These are phyloP conservation scores for Fusarium fracticaudum DNA, from an alignment of 2,329 filamentous ascomycete genomes.

Conservation along the genomic window DNA sequence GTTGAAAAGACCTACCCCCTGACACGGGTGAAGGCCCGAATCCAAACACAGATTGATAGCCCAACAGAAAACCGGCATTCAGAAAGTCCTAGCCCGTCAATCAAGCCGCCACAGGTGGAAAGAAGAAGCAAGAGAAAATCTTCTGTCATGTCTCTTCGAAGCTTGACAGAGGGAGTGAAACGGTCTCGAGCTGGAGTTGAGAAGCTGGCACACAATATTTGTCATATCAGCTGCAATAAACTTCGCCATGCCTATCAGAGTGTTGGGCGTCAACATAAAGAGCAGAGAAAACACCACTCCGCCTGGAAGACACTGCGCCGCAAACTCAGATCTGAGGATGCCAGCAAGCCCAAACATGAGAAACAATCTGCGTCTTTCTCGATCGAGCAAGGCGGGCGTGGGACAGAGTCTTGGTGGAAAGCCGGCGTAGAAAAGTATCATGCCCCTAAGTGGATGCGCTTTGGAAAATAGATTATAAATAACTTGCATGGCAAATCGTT, in stretches of 20 bases:
- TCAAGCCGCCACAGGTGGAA: conserved; percentile 3
- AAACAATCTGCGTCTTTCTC: conserved; percentile 40
- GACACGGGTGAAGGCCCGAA: conserved; percentile 11
- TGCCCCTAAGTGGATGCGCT: conserved; percentile 47
- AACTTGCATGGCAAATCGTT: background rate
- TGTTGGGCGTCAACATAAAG: conserved; percentile 41
- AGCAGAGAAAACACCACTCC: conserved; percentile 41
- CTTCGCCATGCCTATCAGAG: conserved; percentile 41
- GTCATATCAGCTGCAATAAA: conserved; percentile 38
- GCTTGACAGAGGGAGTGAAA: conserved; percentile 36
- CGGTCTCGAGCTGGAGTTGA: conserved; percentile 34
- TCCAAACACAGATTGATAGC: conserved; percentile 41
- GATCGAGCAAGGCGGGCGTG: conserved; percentile 35
- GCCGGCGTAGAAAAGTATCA: conserved; percentile 48
- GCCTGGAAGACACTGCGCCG: conserved; percentile 44
- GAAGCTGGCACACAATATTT: conserved; percentile 44
- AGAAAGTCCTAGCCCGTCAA: conserved; percentile 26
- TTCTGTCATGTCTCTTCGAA: conserved; percentile 26
- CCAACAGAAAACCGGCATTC: conserved; percentile 22
- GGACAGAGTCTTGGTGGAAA: conserved; percentile 49
- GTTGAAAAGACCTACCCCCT: background rate
- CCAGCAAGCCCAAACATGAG: conserved; percentile 39
- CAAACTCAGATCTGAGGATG: conserved; percentile 36
- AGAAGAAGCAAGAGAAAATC: conserved; percentile 32
- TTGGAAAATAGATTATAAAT: conserved; percentile 22